Base-by-base conservation (phyloP, 2,329 filamentous ascomycete genomes). In the Botrytis cinerea region DNA sequence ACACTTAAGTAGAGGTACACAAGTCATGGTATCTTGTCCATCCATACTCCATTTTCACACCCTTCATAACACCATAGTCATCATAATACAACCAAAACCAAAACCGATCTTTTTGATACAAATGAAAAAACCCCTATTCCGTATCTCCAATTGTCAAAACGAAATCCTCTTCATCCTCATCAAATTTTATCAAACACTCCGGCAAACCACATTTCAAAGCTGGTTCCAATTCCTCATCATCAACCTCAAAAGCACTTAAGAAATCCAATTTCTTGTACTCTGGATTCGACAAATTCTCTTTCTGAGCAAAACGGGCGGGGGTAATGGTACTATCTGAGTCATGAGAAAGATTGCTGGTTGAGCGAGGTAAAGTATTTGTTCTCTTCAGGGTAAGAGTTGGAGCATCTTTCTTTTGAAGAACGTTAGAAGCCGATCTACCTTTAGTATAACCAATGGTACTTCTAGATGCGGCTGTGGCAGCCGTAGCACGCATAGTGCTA, bases 401-500 rank as follows among this genome's bases (percentile, higher is more conserved):
- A 18, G 45, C 35, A 51, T 61, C 61, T 67, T 75, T 64, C 71
- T 73, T 73, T 20, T 77, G 79, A 8, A 85, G 76, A 40, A 80
- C 81, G 12, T 82, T 81, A 32, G 85, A 85, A 4, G 86, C 84
- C 18, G 84, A 84, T 48, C 93, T 89, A 48, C 95, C 94, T 81
- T 92, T 93, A 73, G 89, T 93, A 81, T 97, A 97, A 25, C 95
- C 95, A 60, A 97, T 87, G 0, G 94, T 97, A 72, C 90, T 95
- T 75, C 91, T 89, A 2, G 94, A 97, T 9, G 90, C 90, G 9
- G 88, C 88, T 35, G 88, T 86, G 1, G 92, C 91, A 18, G 87
- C 85, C 14, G 86, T 86, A 76, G 89, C 88, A 64, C 90, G 88
- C 77, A 88, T 85, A 16, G 82, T 80, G n/a, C 85, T 85, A 0